These are phyloP conservation scores for Phytophthora ohioensis DNA, from an alignment of 352 stramenopile species.

Conservation along the genomic window DNA sequence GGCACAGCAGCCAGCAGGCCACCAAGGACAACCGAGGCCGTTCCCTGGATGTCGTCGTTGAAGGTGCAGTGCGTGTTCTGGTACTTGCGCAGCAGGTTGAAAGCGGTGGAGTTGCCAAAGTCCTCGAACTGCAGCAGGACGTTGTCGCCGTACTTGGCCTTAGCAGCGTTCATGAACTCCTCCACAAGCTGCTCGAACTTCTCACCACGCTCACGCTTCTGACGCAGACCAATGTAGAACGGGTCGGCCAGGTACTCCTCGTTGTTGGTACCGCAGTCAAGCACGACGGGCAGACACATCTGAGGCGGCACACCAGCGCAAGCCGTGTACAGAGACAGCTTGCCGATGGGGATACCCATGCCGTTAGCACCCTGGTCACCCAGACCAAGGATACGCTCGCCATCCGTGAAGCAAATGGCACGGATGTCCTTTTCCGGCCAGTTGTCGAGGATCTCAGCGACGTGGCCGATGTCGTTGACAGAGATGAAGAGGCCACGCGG, in stretches of 20 bases:
- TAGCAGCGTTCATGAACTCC: constrained; percentile 96
- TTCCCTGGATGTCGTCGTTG: constrained; percentile 98
- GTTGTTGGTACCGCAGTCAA: constrained; percentile 98
- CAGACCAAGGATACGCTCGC: constrained; percentile 95
- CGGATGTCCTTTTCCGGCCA: constrained; percentile 97
- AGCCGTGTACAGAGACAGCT: constrained; percentile 95
- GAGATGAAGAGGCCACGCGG: constrained; percentile 94
- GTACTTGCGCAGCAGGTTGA: constrained; percentile 87
- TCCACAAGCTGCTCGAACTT: constrained; percentile 96
- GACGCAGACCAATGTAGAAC: constrained; percentile 95
- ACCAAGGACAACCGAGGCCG: constrained; percentile 81
- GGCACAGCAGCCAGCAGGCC: constrained; percentile 78
- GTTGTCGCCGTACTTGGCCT: constrained; percentile 87
- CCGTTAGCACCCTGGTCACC: constrained; percentile 94
- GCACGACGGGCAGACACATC: constrained; percentile 93
- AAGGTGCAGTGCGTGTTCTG: constrained; percentile 90
- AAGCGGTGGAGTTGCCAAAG: constrained; percentile 90
- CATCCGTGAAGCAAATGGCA: constrained; percentile 98
- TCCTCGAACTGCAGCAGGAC: constrained; percentile 92
- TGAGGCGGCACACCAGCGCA: constrained; percentile 94
- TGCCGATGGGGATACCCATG: constrained; percentile 95
- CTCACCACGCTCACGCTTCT: constrained; percentile 88
- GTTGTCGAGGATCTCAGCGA: constrained; percentile 94
- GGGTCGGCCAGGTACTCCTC: constrained; percentile 91
- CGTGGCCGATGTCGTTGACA: constrained; percentile 80